phyloP scores from a whole-genome alignment of 371 early-diverging fungal species.

The Rhizopus delemar region DNA sequence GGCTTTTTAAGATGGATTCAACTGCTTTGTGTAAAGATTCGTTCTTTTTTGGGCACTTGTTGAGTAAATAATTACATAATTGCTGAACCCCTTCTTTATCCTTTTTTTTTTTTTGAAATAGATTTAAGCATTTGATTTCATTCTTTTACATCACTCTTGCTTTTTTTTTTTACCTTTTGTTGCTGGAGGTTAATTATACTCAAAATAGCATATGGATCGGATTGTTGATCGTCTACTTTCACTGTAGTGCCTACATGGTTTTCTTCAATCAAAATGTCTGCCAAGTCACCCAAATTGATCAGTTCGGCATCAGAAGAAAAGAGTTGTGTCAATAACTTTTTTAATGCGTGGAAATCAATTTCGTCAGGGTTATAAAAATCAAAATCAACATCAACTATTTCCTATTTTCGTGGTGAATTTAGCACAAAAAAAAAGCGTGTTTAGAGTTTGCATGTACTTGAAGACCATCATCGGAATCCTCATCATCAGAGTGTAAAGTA shows the following conservation, averaged over 20 bases:
- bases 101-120: slow-evolving; percentile 20
- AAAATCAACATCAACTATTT: slow-evolving; percentile 90
- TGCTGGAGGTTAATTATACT: slow-evolving; percentile 75
- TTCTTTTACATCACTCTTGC: no score
- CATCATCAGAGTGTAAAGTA: slow-evolving; percentile 38
- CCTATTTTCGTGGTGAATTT: slow-evolving; percentile 36
- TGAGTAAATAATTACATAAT: slow-evolving; percentile 60
- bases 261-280: slow-evolving; percentile 85
- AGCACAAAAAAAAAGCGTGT: not conserved
- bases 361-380: slow-evolving; percentile 91
- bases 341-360: slow-evolving; percentile 91
- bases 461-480: slow-evolving; percentile 56
- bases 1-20: slow-evolving; percentile 45
- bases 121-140: no score
- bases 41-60: slow-evolving; percentile 64
- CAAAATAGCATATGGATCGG: slow-evolving; percentile 91
- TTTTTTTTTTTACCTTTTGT: slow-evolving; percentile 46
- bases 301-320: slow-evolving; percentile 82
- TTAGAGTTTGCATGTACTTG: slow-evolving; percentile 17
- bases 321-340: slow-evolving; percentile 75
- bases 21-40: slow-evolving; percentile 44
- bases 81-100: slow-evolving; percentile 59
- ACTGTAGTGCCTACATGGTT: slow-evolving; percentile 88
- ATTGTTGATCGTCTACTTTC: slow-evolving; percentile 76
- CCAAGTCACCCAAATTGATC: slow-evolving; percentile 71